Base-by-base conservation (phyloP, 768 basidiomycete species). In the Phanerochaete sordida region DNA sequence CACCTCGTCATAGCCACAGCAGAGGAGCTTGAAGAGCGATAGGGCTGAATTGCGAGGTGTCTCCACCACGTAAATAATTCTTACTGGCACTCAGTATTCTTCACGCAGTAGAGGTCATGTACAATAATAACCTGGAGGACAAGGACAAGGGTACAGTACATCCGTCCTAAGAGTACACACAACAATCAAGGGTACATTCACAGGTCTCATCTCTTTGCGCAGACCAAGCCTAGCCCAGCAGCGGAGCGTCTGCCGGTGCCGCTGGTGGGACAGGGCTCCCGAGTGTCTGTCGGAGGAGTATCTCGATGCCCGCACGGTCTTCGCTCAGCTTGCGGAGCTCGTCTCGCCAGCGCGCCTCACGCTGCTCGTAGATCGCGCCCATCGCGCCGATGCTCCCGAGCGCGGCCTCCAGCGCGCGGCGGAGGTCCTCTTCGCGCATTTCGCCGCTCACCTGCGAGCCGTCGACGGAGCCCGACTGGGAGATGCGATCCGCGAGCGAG, bases 261-360 rank as follows among this genome's bases (percentile, higher is more conserved):
- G 19, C 39, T 4, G 46, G 16, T 21, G 53, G 44, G 27, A 59
- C 23, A 8, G 54, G 46, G 13, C 64, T 65, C 16, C 73, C 81
- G 23, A 91, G 73, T 3, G 87, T 83, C 72, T 91, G 88, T 64
- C 75, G 76, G 51, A 93, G 72, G 44, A 91, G 72, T 56, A 89
- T 64, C 64, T 87, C 85, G 2, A 91, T 84, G 19, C 78, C 72
- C 66, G 88, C 86, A 15, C 88, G 76, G 58, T 93, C 91, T 28
- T 86, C 84, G 50, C 78, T 75, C 58, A 89, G 77, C 59, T 82
- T 76, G 26, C 78, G 71, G 80, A 91, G 85, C 16, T 89, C 86
- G 37, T 72, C 69, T 39, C 78, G 72, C 84, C 88, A 89, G 44
- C 90, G 76, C 50, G 79, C 78, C 68, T 88, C 88, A 19, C 89